Evolutionary conservation across 2,329 filamentous ascomycete species (phyloP).

Genomic region (Dothidotthia symphoricarpi): DNA sequence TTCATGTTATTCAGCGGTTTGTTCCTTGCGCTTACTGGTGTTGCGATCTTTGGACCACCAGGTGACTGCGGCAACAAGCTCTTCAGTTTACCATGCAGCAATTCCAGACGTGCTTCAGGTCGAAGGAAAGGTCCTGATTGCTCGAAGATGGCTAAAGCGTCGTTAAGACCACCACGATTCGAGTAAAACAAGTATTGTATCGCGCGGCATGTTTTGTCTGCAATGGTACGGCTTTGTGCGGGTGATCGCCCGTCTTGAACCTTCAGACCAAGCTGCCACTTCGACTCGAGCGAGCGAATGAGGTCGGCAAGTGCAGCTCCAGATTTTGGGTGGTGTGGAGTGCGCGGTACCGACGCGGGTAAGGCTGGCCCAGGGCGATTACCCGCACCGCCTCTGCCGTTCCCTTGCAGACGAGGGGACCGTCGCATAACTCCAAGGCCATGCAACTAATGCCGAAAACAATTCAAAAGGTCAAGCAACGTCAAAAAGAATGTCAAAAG

Average conservation of each 20-base stretch:
- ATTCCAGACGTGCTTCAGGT: constrained; percentile 2
- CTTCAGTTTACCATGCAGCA: constrained; percentile 15
- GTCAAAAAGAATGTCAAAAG: not conserved
- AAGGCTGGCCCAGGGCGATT: constrained; percentile 4
- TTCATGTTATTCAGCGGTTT: constrained; percentile 9
- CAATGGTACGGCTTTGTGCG: constrained; percentile 2
- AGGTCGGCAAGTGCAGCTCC: constrained; percentile 17
- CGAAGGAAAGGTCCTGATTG: constrained; percentile 4
- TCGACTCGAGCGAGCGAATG: constrained; percentile 19
- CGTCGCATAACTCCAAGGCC: constrained; percentile 7
- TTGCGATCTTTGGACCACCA: constrained; percentile 3
- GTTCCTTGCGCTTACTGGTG: constrained; percentile 6
- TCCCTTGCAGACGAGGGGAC: constrained; percentile 4
- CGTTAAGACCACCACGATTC: constrained; percentile 11
- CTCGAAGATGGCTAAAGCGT: constrained; percentile 17
- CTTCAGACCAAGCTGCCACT: constrained; percentile 23
- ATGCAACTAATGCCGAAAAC: constrained; percentile 2
- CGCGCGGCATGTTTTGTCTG: constrained; percentile 12
- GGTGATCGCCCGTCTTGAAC: constrained; percentile 24
- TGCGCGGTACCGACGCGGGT: constrained; percentile 15
- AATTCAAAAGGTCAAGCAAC: not conserved
- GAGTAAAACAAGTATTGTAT: constrained; percentile 25
- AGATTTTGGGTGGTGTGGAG: constrained; percentile 14
- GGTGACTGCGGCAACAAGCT: not conserved
- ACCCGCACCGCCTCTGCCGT: constrained; percentile 1